These are phyloP conservation scores for Stephanocyclus meneghinianus DNA, from an alignment of 352 stramenopile genomes.

Conservation along the genomic window DNA sequence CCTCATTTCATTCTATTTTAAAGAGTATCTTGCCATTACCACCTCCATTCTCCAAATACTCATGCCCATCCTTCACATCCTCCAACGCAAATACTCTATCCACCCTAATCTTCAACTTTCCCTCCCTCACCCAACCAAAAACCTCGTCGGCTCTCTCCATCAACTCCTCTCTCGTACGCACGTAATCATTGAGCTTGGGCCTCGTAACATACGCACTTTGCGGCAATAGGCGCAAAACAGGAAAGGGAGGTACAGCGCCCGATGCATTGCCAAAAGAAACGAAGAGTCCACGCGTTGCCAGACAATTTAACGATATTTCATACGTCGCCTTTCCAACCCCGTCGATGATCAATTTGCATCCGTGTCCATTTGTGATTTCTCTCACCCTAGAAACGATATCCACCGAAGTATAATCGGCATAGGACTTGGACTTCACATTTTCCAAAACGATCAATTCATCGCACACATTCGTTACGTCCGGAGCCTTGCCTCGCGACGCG, in stretches of 20 bases:
- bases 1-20: constrained; percentile 21
- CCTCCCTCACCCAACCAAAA: constrained; percentile 60
- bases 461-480: constrained; percentile 21
- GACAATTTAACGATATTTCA: constrained; percentile 68
- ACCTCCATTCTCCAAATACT: constrained; percentile 70
- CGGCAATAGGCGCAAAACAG: constrained; percentile 56
- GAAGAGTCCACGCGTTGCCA: constrained; percentile 68
- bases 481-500: constrained; percentile 53
- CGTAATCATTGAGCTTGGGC: constrained; percentile 77
- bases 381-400: constrained; percentile 64
- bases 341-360: constrained; percentile 69
- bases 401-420: constrained; percentile 63
- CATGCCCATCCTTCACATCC: constrained; percentile 54
- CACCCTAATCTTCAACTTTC: constrained; percentile 64
- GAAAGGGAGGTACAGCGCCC: constrained; percentile 71
- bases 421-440: constrained; percentile 51
- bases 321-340: constrained; percentile 63
- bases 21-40: constrained; percentile 78
- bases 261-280: constrained; percentile 80
- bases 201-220: constrained; percentile 71
- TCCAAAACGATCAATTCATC: constrained; percentile 72
- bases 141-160: constrained; percentile 58
- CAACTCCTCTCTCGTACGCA: constrained; percentile 61
- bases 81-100: constrained; percentile 69
- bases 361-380: constrained; percentile 62